Evolutionary conservation across 2,329 filamentous ascomycete species (phyloP).

Genomic region (Ramularia collo-cygni): DNA sequence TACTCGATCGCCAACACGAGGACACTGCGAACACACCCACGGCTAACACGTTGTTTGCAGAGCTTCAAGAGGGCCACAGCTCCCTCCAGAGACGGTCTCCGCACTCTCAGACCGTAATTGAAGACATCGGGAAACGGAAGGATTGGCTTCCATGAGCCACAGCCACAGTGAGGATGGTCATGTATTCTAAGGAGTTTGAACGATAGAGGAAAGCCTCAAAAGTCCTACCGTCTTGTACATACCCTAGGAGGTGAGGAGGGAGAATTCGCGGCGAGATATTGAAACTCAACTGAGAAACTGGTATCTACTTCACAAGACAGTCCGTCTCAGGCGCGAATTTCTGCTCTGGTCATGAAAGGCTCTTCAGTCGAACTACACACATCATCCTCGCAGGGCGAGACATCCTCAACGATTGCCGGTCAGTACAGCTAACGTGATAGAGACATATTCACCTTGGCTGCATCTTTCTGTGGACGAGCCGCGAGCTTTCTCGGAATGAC

Average conservation of each 20-base stretch:
- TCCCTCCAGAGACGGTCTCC: slow-evolving; percentile 43
- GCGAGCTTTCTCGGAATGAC: no score
- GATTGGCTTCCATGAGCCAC: not conserved
- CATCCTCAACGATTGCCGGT: no score
- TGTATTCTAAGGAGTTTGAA: slow-evolving; percentile 7
- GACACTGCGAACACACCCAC: not conserved
- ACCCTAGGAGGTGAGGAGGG: not conserved
- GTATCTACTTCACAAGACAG: no score
- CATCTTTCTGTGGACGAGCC: no score
- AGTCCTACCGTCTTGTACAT: slow-evolving; percentile 1
- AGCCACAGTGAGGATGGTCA: not conserved
- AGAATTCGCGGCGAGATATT: no score
- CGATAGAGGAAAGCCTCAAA: not conserved
- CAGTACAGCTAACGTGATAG: no score
- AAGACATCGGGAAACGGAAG: not conserved
- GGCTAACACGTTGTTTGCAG: slow-evolving; percentile 23
- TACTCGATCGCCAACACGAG: not conserved
- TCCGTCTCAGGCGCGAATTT: no score
- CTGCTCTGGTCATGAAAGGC: no score
- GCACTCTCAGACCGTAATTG: slow-evolving; percentile 37
- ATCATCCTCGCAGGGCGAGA: no score
- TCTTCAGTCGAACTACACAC: no score
- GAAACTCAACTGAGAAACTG: no score
- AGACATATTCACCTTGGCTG: no score
- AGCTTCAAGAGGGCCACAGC: slow-evolving; percentile 47